phyloP scores from a whole-genome alignment of 305 asterid species.

The Solanum hybrid region DNA sequence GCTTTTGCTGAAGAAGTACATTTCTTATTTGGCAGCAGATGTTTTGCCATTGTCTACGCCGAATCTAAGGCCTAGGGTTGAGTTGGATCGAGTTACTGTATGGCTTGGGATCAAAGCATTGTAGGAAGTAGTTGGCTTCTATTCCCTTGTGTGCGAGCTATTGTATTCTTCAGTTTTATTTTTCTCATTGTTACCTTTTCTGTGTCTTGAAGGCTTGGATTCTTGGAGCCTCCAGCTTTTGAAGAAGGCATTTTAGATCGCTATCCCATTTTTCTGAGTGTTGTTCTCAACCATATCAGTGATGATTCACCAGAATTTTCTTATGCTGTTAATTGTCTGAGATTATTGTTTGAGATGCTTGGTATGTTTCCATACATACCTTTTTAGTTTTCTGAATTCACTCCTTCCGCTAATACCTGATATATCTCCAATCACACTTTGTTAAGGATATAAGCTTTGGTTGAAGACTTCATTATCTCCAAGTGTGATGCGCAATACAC shows the following conservation, averaged over 20 bases:
- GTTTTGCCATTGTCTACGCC: constrained; percentile 28
- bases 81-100: constrained; percentile 77
- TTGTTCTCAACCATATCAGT: constrained; percentile 87
- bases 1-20: constrained; percentile 75
- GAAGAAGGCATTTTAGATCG: constrained; percentile 97
- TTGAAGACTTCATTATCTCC: constrained; percentile 91
- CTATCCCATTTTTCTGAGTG: constrained; percentile 88
- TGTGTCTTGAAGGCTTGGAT: constrained; percentile 72
- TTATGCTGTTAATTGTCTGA: constrained; percentile 86
- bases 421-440: constrained; percentile 14
- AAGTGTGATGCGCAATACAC: constrained; percentile 91
- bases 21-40: constrained; percentile 66
- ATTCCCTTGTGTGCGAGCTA: constrained; percentile 12
- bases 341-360: constrained; percentile 89
- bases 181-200: constrained; percentile 19
- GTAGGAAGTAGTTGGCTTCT: constrained; percentile 66
- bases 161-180: constrained; percentile 12
- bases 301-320: constrained; percentile 95
- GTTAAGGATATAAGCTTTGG: constrained; percentile 93
- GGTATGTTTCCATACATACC: constrained; percentile 41
- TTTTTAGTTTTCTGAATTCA: constrained; percentile 1
- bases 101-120: constrained; percentile 99
- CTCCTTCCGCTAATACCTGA: constrained; percentile 3
- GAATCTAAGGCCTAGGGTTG: constrained; percentile 79
- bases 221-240: constrained; percentile 91